phyloP scores from a whole-genome alignment of 768 basidiomycete genomes.

The Pulveroboletus sp. region DNA sequence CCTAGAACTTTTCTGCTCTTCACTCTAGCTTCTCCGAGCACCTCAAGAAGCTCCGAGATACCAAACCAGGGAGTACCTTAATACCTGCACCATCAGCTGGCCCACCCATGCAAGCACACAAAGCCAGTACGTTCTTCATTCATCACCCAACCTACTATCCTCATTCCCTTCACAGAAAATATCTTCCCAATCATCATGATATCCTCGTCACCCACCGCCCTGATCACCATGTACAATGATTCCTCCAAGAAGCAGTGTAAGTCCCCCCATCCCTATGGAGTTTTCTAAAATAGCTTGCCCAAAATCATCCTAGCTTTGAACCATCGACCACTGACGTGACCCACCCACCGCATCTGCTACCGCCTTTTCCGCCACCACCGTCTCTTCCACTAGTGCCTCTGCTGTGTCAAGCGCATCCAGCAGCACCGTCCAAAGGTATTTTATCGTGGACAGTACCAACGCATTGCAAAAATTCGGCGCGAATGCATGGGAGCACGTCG shows the following conservation, averaged over 20 bases:
- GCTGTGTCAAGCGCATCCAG: constrained; percentile 23
- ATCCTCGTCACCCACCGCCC: constrained; percentile 86
- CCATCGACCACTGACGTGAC: constrained; percentile 83
- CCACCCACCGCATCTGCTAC: constrained; percentile 26
- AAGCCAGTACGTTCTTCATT: constrained; percentile 53
- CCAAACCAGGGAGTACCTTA: constrained; percentile 49
- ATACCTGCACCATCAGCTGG: constrained; percentile 38
- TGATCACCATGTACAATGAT: constrained; percentile 98
- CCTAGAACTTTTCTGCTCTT: constrained; percentile 78
- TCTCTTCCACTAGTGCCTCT: not conserved
- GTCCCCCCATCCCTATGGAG: too few relatives aligned
- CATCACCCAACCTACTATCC: accelerated
- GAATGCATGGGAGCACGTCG: constrained; percentile 95
- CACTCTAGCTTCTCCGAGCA: constrained; percentile 68
- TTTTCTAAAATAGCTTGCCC: too few relatives aligned
- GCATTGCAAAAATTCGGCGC: constrained; percentile 88
- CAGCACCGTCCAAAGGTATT: constrained; percentile 57
- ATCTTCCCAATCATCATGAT: constrained; percentile 96
- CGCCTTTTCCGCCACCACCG: constrained; percentile 14
- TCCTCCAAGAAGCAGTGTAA: constrained; percentile 86
- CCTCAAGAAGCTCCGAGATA: constrained; percentile 73
- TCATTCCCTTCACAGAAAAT: constrained; percentile 47
- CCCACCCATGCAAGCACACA: constrained; percentile 50
- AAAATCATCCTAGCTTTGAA: constrained; percentile 59
- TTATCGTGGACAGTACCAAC: constrained; percentile 90